Evolutionary conservation across 2,329 filamentous ascomycete species (phyloP).

Genomic region (Gyromitra esculenta): DNA sequence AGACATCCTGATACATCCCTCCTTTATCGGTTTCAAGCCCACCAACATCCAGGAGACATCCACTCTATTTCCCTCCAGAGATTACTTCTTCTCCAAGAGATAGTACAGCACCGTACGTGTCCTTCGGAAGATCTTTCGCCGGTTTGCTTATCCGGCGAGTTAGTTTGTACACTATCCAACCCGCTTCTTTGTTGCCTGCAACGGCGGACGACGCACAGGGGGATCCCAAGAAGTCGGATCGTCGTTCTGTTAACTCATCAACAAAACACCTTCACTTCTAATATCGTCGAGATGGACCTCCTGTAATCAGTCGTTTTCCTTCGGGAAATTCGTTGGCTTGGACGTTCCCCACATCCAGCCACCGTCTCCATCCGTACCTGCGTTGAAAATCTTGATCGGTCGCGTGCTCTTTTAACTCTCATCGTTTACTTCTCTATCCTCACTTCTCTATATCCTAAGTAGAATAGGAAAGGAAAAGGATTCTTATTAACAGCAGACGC

Average conservation of each 20-base stretch:
- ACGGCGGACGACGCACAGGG: slow-evolving; percentile 45
- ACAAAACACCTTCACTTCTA: slow-evolving; percentile 43
- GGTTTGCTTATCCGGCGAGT: slow-evolving; percentile 36
- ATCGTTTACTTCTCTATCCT: slow-evolving; percentile 28
- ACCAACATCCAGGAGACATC: slow-evolving; percentile 18
- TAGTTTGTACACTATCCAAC: slow-evolving; percentile 34
- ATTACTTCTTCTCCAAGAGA: slow-evolving; percentile 17
- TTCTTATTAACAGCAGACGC: slow-evolving; percentile 24
- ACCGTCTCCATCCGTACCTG: slow-evolving; percentile 40
- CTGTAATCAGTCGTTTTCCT: slow-evolving; percentile 50
- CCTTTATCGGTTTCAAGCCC: slow-evolving; percentile 37
- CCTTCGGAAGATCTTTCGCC: slow-evolving; percentile 40
- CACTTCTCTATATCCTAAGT: slow-evolving; percentile 20
- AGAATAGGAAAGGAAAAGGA: slow-evolving; percentile 22
- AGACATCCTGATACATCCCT: slow-evolving; percentile 38
- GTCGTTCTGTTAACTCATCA: slow-evolving; percentile 46
- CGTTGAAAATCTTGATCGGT: slow-evolving; percentile 35
- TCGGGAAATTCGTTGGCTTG: slow-evolving; percentile 48
- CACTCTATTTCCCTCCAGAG: slow-evolving; percentile 7
- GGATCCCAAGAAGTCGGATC: slow-evolving; percentile 41
- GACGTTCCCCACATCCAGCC: slow-evolving; percentile 35
- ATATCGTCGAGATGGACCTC: slow-evolving; percentile 46
- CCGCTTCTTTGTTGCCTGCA: slow-evolving; percentile 33
- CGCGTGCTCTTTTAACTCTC: slow-evolving; percentile 39
- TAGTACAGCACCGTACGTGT: slow-evolving; percentile 43